Base-by-base conservation (phyloP, 352 stramenopile species). In the Globisporangium cystogenes region DNA sequence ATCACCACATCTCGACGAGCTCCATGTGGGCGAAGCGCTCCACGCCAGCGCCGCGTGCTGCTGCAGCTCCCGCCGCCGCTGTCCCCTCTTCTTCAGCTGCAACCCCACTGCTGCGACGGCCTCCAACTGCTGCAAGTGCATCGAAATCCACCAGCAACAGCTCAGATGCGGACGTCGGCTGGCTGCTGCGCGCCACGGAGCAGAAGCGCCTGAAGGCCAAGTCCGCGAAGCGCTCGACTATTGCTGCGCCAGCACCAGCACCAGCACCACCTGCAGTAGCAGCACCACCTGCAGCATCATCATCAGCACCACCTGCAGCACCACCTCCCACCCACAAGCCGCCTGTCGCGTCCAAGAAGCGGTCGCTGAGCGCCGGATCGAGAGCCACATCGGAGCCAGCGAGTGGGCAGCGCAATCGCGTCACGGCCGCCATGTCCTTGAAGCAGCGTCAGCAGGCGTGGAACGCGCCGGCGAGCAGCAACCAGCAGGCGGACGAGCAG, bases 1-100 rank as follows among this genome's bases (percentile, higher is more conserved):
- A n/a, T n/a, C n/a, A n/a, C n/a, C n/a, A n/a, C n/a, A n/a, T n/a
- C n/a, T n/a, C n/a, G n/a, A n/a, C n/a, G n/a, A n/a, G n/a, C n/a
- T n/a, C 53, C 45, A 81, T 81, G 71, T 81, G 71, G 71, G 63
- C 68, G 8, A 66, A 66, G 41, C 60, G 68, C 27, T 37, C 15
- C 5, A 12, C 46, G 56, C 37, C 26, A 47, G 31, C 40, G 35
- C 33, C 60, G 48, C 51, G 8, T 21, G 35, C 21, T 31, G 33
- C 48, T 14, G 27, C 33, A 6, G 0, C 45, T 42, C n/a, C n/a
- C 48, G 11, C 1, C 29, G 27, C 7, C 1, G 35, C 47, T 54
- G 26, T 36, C 29, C 5, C 44, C 57, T 44, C 57, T 41, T 44
- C 44, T n/a, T 5, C 39, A 43, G 44, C 53, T 47, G 29, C n/a